These are phyloP conservation scores for Coemansia sp. DNA, from an alignment of 192 early-diverging fungal genomes.

Conservation along the genomic window DNA sequence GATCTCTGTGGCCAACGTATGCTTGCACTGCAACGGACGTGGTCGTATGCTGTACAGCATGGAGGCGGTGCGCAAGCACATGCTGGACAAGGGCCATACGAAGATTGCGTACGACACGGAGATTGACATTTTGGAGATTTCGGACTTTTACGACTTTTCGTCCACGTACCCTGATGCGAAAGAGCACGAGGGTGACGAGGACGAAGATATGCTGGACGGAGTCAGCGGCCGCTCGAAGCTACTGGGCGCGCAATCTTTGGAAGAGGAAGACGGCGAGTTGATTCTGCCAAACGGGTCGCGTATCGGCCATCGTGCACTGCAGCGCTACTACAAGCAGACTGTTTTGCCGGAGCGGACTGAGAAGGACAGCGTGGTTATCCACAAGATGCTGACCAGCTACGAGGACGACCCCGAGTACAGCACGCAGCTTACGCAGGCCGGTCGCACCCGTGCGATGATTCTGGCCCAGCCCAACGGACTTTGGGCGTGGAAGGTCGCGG, in stretches of 20 bases:
- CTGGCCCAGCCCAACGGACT: slow-evolving; percentile 39
- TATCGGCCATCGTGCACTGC: slow-evolving; percentile 77
- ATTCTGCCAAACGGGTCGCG: slow-evolving; percentile 80
- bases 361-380: slow-evolving; percentile 75
- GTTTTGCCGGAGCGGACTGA: slow-evolving; percentile 57
- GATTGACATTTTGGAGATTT: slow-evolving; percentile 84
- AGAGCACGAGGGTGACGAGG: slow-evolving; percentile 45
- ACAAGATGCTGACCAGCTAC: slow-evolving; percentile 74
- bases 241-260: slow-evolving; percentile 33
- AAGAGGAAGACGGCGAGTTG: slow-evolving; percentile 81
- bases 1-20: slow-evolving; percentile 91
- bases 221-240: slow-evolving; percentile 26
- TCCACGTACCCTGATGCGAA: slow-evolving; percentile 74
- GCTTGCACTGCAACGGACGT: slow-evolving; percentile 92
- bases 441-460: slow-evolving; percentile 40
- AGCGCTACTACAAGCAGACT: slow-evolving; percentile 83
- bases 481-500: slow-evolving; percentile 42
- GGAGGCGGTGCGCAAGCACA: slow-evolving; percentile 93
- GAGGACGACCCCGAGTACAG: slow-evolving; percentile 33
- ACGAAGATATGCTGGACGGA: slow-evolving; percentile 16
- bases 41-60: slow-evolving; percentile 77
- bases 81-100: slow-evolving; percentile 94
- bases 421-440: slow-evolving; percentile 30
- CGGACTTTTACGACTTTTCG: slow-evolving; percentile 95
- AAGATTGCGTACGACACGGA: slow-evolving; percentile 96